Conservation (phyloP, 768 basidiomycete species). For the Boletus huronensis region DNA sequence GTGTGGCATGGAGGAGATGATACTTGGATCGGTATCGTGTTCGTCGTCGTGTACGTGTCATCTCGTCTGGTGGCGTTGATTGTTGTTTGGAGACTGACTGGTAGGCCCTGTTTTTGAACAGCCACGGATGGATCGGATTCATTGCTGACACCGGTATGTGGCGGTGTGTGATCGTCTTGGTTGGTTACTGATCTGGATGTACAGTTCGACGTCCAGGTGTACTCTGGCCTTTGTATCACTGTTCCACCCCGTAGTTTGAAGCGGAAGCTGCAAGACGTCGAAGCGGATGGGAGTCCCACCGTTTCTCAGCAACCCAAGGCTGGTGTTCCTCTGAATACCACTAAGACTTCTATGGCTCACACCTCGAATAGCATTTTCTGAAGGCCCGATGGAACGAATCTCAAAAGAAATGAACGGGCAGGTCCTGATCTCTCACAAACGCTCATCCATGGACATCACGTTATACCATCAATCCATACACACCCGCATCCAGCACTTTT, state of each 20-base stretch:
- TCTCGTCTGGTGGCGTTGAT: not conserved
- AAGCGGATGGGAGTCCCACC: not conserved
- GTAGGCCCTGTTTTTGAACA: not conserved
- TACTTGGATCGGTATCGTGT: conserved; percentile 1
- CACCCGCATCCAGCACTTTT: not conserved
- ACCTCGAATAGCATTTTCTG: conserved; percentile 13
- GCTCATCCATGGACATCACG: not conserved
- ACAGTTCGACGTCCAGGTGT: conserved; percentile 4
- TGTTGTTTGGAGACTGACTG: not conserved
- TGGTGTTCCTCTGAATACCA: not conserved
- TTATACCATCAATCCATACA: conserved; percentile 8
- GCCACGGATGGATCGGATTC: conserved; percentile 7
- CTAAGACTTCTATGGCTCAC: not conserved
- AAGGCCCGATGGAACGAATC: conserved; percentile 15
- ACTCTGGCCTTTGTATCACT: conserved; percentile 25
- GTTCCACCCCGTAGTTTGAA: conserved; percentile 20
- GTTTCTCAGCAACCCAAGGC: conserved; percentile 20
- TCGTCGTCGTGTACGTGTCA: conserved; percentile 15
- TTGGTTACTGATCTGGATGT: not conserved
- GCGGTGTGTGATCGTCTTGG: not conserved
- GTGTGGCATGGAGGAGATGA: conserved; percentile 15
- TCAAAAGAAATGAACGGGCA: conserved; percentile 1
- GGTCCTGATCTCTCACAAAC: not conserved
- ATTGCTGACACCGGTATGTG: conserved; percentile 20
- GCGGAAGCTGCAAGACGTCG: conserved; percentile 23